A percentile compares a stretch with the other conserved stretches of the same genome.
Evolutionary conservation across 306 rosid genomes (phyloP).

Genomic region (Fagus crenata): DNA sequence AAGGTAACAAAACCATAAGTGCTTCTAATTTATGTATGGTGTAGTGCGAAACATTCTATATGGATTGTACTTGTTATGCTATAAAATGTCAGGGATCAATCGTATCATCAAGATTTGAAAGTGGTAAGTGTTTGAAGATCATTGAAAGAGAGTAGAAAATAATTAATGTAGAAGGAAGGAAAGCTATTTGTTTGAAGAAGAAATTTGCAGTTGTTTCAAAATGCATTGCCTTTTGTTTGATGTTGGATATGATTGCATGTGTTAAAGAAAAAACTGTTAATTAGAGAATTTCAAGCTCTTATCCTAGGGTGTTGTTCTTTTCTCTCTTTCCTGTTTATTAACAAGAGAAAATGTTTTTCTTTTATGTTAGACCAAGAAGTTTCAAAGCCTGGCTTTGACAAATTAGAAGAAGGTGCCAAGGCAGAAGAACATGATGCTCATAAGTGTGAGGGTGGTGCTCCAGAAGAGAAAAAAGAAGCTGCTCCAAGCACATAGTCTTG

Average conservation of each 20-base stretch:
- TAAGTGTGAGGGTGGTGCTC: slow-evolving; percentile 32
- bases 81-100: neutral
- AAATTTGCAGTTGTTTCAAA: too few species aligned
- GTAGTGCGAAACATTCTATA: neutral
- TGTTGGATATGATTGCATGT: neutral
- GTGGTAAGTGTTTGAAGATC: neutral
- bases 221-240: neutral
- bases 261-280: too few species aligned
- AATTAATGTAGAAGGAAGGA: too few species aligned
- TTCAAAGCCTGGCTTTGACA: slow-evolving; percentile 42
- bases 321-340: slow-evolving; percentile 8
- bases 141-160: neutral
- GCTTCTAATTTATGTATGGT: slow-evolving; percentile 18
- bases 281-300: neutral
- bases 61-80: neutral
- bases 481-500: slow-evolving; percentile 53
- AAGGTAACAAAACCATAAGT: slow-evolving; percentile 39
- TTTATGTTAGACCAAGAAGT: slow-evolving; percentile 52
- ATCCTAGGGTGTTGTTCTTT: neutral
- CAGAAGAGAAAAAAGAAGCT: slow-evolving; percentile 62
- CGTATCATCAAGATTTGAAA: neutral
- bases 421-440: slow-evolving; percentile 22
- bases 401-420: slow-evolving; percentile 23
- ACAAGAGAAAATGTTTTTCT: neutral
- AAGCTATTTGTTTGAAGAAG: too few species aligned